Percentiles rank a stretch among this genome's conserved stretches.
Conservation (phyloP, 306 rosid species). For the Prunus davidiana region DNA sequence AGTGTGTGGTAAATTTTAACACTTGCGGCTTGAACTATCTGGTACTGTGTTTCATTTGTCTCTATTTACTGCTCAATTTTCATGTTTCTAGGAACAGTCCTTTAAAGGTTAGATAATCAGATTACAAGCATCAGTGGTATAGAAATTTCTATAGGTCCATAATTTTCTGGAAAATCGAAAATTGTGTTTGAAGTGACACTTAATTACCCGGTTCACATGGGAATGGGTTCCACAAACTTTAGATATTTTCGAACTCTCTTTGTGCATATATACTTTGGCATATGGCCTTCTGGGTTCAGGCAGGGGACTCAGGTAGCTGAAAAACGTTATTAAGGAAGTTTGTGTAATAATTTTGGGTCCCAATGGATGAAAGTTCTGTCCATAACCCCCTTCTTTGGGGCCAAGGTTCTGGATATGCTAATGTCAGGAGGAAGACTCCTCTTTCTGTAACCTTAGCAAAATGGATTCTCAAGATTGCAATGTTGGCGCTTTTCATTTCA, state of each 20-base stretch:
- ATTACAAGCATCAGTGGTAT: too few relatives aligned
- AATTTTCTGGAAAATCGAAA: too few relatives aligned
- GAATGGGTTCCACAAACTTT: conserved; percentile 39
- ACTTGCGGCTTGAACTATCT: too few relatives aligned
- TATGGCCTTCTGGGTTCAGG: conserved; percentile 4
- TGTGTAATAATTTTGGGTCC: background rate
- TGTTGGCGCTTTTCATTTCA: conserved; percentile 43
- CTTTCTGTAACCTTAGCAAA: conserved; percentile 34
- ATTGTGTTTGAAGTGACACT: too few relatives aligned
- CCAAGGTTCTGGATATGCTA: conserved; percentile 24
- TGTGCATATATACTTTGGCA: background rate
- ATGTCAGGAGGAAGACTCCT: conserved; percentile 22
- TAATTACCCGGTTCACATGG: too few relatives aligned
- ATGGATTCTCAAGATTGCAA: conserved; percentile 48
- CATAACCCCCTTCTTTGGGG: conserved; percentile 46
- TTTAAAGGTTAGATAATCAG: too few relatives aligned
- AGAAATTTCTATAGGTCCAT: too few relatives aligned
- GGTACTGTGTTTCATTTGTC: too few relatives aligned
- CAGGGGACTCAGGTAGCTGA: background rate
- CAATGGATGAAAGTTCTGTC: conserved; percentile 48
- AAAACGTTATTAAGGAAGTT: background rate
- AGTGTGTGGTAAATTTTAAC: too few relatives aligned
- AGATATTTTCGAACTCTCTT: conserved; percentile 6
- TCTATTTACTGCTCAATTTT: too few relatives aligned
- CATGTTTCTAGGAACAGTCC: too few relatives aligned